These are phyloP conservation scores for Penicillium sp. DNA, from an alignment of 2,329 filamentous ascomycete genomes.

Conservation along the genomic window DNA sequence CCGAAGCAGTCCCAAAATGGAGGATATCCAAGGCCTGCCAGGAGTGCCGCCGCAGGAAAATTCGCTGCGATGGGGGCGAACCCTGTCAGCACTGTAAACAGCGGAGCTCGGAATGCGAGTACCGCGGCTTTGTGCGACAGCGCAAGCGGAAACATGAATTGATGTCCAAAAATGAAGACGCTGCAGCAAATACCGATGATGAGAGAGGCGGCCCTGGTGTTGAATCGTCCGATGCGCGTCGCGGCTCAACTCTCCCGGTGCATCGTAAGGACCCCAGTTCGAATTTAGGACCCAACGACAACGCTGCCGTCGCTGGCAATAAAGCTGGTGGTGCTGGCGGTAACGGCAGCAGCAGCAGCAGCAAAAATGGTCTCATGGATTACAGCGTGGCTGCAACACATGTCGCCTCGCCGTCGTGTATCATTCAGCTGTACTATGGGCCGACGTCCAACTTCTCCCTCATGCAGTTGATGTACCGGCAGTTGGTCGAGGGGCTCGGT, in stretches of 20 bases:
- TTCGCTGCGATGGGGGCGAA: conserved; percentile 37
- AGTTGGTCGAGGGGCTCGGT: conserved; percentile 21
- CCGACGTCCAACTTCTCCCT: conserved; percentile 47
- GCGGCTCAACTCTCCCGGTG: neutral
- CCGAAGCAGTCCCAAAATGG: conserved; percentile 23
- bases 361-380: conserved; percentile 26
- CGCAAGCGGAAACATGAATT: conserved; percentile 31
- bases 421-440: conserved; percentile 46
- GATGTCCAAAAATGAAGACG: conserved; percentile 1
- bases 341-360: neutral
- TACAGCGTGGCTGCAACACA: conserved; percentile 48
- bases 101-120: conserved; percentile 30
- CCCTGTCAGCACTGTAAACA: conserved; percentile 39
- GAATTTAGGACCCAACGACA: conserved; percentile 14
- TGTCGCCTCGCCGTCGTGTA: conserved; percentile 42
- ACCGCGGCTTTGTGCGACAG: conserved; percentile 34
- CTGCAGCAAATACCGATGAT: conserved; percentile 14
- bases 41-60: conserved; percentile 40
- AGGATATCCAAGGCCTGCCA: conserved; percentile 38
- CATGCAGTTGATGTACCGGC: conserved; percentile 36
- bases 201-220: neutral
- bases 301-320: neutral
- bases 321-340: too few relatives aligned
- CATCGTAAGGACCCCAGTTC: neutral
- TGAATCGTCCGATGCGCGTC: neutral